Conservation (phyloP, 2,329 filamentous ascomycete genomes). For the Colletotrichum incanum region DNA sequence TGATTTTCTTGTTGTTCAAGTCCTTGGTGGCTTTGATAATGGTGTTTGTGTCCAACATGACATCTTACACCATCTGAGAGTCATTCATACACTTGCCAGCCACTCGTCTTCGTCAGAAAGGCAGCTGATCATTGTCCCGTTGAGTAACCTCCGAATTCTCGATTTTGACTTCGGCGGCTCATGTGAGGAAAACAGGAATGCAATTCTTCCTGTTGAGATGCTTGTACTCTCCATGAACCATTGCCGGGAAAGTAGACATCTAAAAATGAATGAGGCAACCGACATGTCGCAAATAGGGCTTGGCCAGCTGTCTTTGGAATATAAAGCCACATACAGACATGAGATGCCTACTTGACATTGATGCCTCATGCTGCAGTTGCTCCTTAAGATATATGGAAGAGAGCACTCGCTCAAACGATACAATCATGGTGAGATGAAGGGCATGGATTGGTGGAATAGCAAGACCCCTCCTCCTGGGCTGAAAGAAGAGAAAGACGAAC, state of each 20-base stretch:
- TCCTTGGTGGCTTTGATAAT: not conserved
- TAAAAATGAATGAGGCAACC: no score
- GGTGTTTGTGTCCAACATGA: no score
- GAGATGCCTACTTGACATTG: not conserved
- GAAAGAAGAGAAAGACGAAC: conserved; percentile 35
- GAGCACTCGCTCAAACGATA: conserved; percentile 15
- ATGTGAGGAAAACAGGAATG: not conserved
- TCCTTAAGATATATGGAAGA: not conserved
- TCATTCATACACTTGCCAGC: not conserved
- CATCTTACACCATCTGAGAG: not conserved
- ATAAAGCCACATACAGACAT: not conserved
- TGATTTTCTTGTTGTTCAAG: no score
- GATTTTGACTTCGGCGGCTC: not conserved
- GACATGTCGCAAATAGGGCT: not conserved
- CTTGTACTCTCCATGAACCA: not conserved
- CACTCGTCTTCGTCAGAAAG: not conserved
- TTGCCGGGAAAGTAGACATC: not conserved
- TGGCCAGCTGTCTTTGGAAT: no score
- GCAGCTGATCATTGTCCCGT: not conserved
- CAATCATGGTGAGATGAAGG: not conserved
- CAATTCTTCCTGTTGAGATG: not conserved
- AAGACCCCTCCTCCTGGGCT: conserved; percentile 5
- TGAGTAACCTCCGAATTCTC: not conserved
- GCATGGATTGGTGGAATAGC: conserved; percentile 3
- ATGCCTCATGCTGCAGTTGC: not conserved